phyloP scores from a whole-genome alignment of 106 monocot species.

The Dioscorea alata region DNA sequence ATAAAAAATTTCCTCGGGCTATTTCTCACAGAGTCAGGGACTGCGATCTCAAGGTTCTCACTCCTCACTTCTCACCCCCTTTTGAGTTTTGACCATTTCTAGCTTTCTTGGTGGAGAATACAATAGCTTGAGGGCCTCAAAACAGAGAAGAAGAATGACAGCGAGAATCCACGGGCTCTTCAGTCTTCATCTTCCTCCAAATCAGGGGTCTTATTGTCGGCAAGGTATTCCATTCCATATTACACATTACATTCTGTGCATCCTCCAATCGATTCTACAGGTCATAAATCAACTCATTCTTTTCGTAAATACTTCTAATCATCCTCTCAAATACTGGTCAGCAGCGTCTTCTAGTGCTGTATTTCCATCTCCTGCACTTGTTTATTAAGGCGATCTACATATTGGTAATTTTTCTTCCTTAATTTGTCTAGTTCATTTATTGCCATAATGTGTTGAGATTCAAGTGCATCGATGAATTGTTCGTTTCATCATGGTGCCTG shows the following conservation, averaged over 20 bases:
- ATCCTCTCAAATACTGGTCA: constrained; percentile 54
- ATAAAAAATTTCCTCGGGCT: no score
- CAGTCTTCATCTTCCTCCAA: no score
- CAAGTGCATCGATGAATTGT: constrained; percentile 69
- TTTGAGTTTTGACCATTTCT: no score
- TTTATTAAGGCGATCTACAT: constrained; percentile 25
- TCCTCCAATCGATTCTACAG: constrained; percentile 73
- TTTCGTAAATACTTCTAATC: constrained; percentile 48
- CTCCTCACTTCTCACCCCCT: no score
- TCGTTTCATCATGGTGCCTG: constrained; percentile 25
- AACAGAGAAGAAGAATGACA: no score
- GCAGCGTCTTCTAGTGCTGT: constrained; percentile 52
- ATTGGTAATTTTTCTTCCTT: constrained; percentile 21
- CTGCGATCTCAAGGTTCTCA: no score
- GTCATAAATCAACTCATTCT: constrained; percentile 67
- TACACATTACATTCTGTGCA: constrained; percentile 47
- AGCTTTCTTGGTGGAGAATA: no score
- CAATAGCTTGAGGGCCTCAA: no score
- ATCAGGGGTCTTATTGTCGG: no score
- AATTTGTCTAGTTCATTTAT: constrained; percentile 61
- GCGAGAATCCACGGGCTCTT: no score
- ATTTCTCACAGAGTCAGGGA: no score
- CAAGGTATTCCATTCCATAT: constrained; percentile 91
- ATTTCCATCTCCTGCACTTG: constrained; percentile 53
- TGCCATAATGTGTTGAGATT: constrained; percentile 51